Base-by-base conservation (phyloP, 352 stramenopile genomes). In the Phytophthora parvispora region DNA sequence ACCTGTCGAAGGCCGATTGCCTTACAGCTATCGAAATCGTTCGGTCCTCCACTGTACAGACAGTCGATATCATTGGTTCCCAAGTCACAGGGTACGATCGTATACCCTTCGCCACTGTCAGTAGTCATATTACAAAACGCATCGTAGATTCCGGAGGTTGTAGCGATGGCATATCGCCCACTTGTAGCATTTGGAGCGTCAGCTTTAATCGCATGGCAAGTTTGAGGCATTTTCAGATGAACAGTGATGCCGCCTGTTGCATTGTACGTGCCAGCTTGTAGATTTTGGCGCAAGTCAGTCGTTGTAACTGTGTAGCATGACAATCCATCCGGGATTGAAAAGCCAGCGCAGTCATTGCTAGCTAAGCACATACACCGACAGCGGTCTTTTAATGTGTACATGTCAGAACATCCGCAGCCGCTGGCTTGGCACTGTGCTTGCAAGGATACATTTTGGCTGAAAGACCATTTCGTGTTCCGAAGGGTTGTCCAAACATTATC, bases 61-160 rank as follows among this genome's bases (percentile, higher is more conserved):
- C 83, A 91, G n/a, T 52, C 24, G 5, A 68, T 42, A 25, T 83
- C 74, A 4, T 27, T 81, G 3, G 74, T 69, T 22, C 74, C 77
- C 6, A 69, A 48, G 38, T 84, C 72, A 34, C 83, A 91, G 1
- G 83, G 80, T 5, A 88, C 61, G 20, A 84, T 62, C 18, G 81
- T 91, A 63, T 89, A 91, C 1, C 83, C 83, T 45, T 84, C 85
- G 3, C 65, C 72, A 18, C 66, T 76, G 61, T 89, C 78, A 38
- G 78, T 43, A 0, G 59, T 63, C 83, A 91, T 91, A 32, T 88
- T 82, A 38, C 83, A 91, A 64, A 72, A 88, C n/a, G 65, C 75
- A 51, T 60, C 67, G 31, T 81, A 67, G 24, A 91, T 55, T 8
- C 81, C 69, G 34, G 56, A 45, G 13, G 63, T 69, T 10, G 83